Evolutionary conservation across 2,329 filamentous ascomycete genomes (phyloP), one percentile per base, ranked within the genome.

Genomic region (Torrubiellomyces zombiae): DNA sequence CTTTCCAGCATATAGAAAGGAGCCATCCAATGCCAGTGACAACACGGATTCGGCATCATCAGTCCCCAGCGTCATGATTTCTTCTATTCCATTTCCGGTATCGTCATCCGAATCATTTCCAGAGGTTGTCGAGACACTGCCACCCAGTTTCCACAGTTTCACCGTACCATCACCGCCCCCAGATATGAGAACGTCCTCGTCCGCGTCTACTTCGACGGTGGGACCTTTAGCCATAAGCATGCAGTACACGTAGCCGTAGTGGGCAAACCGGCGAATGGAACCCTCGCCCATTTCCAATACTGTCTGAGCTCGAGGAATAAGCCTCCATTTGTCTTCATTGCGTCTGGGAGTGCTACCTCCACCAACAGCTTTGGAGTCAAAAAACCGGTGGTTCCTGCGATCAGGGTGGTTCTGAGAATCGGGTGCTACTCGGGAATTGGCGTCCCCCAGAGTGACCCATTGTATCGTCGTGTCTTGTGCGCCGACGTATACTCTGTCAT

Each of bases 401-500:
- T 77, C 75, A 1, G 79, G 79, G 36, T 86, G 82, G 20, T 68
- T 68, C 7, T 67, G 61, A 7, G 70, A 72, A 30, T 69, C 69
- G 25, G 67, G 70, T 4, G 59, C 54, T 11, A 66, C 76, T 36
- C 63, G 56, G 13, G 62, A 53, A 16, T 62, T 58, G 14, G 69
- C 64, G 33, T 80, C 67, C 38, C 68, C 68, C 28, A 93, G 55
- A 35, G 74, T 66, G 38, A 82, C 78, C 89, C 89, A 98, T 60
- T 93, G 85, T 26, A 94, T 89, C 19, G 77, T 82, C 6, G 83
- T 89, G 44, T 95, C 94, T 45, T 95, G 89, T 1, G 83, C 81
- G 29, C 89, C 89, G 21, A 93, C 67, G 47, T 93, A 95, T 4
- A 93, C 65, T 0, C 78, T 92, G 37, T 86, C 68, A 39, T 81